Evolutionary conservation across 2,329 filamentous ascomycete species (phyloP).

Genomic region (Venturia carpophila): DNA sequence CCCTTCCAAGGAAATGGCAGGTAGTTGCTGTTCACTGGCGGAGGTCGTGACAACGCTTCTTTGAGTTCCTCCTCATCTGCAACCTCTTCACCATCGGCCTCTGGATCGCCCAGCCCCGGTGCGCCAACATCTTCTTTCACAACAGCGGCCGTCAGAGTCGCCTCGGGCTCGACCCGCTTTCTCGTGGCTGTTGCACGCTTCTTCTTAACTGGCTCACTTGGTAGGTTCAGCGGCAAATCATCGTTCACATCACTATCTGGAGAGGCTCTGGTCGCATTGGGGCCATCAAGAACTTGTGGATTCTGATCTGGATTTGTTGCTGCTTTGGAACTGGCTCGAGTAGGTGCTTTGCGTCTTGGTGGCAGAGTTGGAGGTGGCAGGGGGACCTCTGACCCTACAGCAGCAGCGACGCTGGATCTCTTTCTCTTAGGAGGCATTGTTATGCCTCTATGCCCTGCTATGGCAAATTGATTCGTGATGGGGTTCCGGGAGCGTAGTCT

Average conservation of each 20-base stretch:
- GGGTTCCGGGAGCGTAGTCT: not conserved
- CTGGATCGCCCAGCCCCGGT: slow-evolving; percentile 8
- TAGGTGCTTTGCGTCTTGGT: slow-evolving; percentile 13
- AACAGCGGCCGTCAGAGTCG: not conserved
- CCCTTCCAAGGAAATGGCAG: slow-evolving; percentile 88
- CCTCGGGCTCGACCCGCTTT: slow-evolving; percentile 17
- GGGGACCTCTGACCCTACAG: not conserved
- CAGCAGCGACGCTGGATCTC: slow-evolving; percentile 8
- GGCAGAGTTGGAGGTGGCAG: not conserved
- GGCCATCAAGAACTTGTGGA: slow-evolving; percentile 14
- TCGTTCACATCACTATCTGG: slow-evolving; percentile 12
- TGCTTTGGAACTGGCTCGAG: not conserved
- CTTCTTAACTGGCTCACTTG: slow-evolving; percentile 9
- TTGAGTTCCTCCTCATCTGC: slow-evolving; percentile 51
- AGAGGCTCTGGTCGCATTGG: slow-evolving; percentile 14
- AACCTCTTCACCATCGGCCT: slow-evolving; percentile 45
- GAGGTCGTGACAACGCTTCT: slow-evolving; percentile 54
- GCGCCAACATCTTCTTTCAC: not conserved
- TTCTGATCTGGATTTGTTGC: slow-evolving; percentile 12
- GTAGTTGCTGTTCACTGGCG: slow-evolving; percentile 73
- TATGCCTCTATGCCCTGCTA: not conserved
- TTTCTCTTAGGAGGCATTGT: slow-evolving; percentile 17
- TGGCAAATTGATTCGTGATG: not conserved
- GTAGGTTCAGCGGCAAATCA: slow-evolving; percentile 1
- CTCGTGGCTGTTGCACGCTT: slow-evolving; percentile 17